A percentile compares a stretch with the other conserved stretches of the same genome.
phyloP scores from a whole-genome alignment of 2,329 filamentous ascomycete genomes.

The Pseudogymnoascus sp. region DNA sequence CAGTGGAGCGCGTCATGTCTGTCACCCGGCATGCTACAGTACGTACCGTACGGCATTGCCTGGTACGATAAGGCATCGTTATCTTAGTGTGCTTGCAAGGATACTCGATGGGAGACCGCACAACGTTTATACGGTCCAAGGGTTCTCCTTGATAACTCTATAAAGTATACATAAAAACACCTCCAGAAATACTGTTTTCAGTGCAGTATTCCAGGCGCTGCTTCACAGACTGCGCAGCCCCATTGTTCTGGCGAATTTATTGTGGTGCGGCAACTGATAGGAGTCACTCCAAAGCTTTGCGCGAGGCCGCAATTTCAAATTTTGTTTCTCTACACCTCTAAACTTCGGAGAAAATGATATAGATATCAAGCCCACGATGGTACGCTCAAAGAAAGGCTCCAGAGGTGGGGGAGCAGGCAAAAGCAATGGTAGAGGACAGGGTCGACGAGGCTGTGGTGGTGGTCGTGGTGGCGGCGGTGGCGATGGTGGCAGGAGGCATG shows the following conservation, averaged over 20 bases:
- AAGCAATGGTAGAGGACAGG: slow-evolving; percentile 11
- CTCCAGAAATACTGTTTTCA: not conserved
- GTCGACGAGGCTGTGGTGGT: slow-evolving; percentile 11
- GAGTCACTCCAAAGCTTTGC: not conserved
- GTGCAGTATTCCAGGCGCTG: not conserved
- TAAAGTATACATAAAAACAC: not conserved
- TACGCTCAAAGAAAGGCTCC: slow-evolving; percentile 8
- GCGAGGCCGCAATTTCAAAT: not conserved
- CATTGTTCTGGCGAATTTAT: not conserved
- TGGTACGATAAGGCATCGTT: not conserved
- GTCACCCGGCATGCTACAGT: slow-evolving; percentile 8
- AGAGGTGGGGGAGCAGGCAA: slow-evolving; percentile 9
- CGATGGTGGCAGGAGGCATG: slow-evolving; percentile 9
- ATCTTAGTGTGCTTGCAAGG: slow-evolving; percentile 7
- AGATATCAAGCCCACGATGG: not conserved
- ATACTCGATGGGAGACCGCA: not conserved
- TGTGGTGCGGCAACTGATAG: not conserved
- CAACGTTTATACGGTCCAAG: not conserved
- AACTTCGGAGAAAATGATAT: not conserved
- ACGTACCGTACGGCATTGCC: not conserved
- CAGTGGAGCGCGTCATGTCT: slow-evolving; percentile 9
- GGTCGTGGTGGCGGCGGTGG: slow-evolving; percentile 8
- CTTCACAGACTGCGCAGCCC: not conserved
- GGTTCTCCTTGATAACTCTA: not conserved
- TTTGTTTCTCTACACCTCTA: not conserved